Evolutionary conservation across 2,329 filamentous ascomycete species (phyloP), one percentile per base, ranked within the genome.

Genomic region (Aspergillus hortae): DNA sequence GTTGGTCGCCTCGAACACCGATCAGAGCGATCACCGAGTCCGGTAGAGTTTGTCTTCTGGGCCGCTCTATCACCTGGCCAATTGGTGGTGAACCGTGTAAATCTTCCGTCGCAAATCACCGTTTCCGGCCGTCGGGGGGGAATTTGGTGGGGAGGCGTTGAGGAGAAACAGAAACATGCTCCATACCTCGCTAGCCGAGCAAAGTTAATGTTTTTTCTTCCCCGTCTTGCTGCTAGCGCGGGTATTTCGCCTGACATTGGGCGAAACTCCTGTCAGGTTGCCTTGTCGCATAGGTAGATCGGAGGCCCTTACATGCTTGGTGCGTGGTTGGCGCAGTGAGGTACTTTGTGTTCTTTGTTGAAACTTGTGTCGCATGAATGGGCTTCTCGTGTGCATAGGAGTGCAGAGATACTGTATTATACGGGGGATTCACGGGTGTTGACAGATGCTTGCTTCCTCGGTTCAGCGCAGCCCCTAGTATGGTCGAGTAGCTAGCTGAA

Each of bases 31-130:
- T 23, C 23, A 23, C 23, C 4, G 23, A 23, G 23, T 23, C 23
- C 23, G 23, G 23, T 23, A 23, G 36, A 23, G 10, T 40, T 45
- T 35, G 15, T 12, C 43, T 10, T 27, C 17, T 35, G 41, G 30
- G 17, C 12, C 25, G 12, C 15, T 40, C 12, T 33, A 14, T 14
- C n/a, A 6, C 15, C 35, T 38, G 35, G 35, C 15, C 35, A 38
- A 38, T n/a, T 6, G 35, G 33, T 11, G 30, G 11, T 25, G 17
- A 19, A 46, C 3, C n/a, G 30, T 33, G 15, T 17, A 15, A 38
- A 17, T 46, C 36, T 53, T 46, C 44, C 42, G n/a, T 38, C 40
- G 30, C 45, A 38, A 51, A 46, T 41, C 44, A 51, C 25, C 43
- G 32, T 46, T 46, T 30, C 21, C 38, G 15, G 27, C 19, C 19